Conservation (phyloP, 73 alveolate species). For the Diophrys sp. region DNA sequence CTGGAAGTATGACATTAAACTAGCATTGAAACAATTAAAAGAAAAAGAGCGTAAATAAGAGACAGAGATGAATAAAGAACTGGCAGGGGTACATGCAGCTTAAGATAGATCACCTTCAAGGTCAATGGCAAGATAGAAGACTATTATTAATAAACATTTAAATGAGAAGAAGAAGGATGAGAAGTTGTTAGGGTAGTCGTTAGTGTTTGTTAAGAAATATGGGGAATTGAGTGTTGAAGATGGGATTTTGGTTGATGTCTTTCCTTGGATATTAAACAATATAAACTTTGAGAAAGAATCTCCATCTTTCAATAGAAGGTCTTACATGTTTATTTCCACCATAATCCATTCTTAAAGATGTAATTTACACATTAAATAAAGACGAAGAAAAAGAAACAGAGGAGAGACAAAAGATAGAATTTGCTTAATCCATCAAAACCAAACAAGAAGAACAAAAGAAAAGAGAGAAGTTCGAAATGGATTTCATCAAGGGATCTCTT, state of each 20-base stretch:
- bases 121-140: neutral
- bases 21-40: too few relatives aligned
- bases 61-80: neutral
- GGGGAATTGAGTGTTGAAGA: constrained; percentile 16
- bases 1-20: too few relatives aligned
- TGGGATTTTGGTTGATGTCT: too few relatives aligned
- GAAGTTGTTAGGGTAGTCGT: neutral
- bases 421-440: neutral
- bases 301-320: too few relatives aligned
- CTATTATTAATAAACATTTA: neutral
- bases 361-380: constrained; percentile 30
- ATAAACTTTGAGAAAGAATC: too few relatives aligned
- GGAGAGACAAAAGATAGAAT: neutral
- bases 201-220: neutral
- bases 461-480: neutral
- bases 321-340: too few relatives aligned
- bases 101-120: neutral
- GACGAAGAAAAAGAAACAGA: constrained; percentile 31
- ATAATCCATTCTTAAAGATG: constrained; percentile 47
- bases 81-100: neutral
- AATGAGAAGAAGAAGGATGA: neutral
- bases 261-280: too few relatives aligned
- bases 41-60: too few relatives aligned
- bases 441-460: constrained; percentile 10
- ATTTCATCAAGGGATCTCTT: neutral